Conservation (phyloP, 2,329 filamentous ascomycete genomes). For the Pseudodiploospora longispora region DNA sequence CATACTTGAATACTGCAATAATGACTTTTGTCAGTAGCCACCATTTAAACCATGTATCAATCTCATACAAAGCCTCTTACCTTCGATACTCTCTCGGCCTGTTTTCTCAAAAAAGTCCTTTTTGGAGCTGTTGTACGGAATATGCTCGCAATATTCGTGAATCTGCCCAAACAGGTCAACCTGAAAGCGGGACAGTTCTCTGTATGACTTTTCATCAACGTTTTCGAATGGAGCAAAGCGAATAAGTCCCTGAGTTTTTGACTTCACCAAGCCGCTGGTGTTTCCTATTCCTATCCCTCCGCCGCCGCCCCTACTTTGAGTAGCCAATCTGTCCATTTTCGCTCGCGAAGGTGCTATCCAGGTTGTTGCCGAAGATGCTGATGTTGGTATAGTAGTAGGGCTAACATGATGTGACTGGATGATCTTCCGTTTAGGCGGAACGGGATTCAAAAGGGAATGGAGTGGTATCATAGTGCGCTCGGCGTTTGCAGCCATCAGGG, state of each 20-base stretch:
- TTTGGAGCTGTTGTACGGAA: slow-evolving; percentile 92
- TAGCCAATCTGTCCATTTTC: no score
- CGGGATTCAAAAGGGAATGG: slow-evolving; percentile 58
- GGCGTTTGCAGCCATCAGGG: slow-evolving; percentile 12
- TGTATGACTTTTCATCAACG: slow-evolving; percentile 46
- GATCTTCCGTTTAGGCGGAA: slow-evolving; percentile 34
- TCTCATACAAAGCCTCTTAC: slow-evolving; percentile 46
- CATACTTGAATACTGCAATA: slow-evolving; percentile 69
- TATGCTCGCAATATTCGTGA: slow-evolving; percentile 58
- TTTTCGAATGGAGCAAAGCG: slow-evolving; percentile 69
- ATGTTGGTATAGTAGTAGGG: slow-evolving; percentile 14
- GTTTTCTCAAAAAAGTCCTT: slow-evolving; percentile 83
- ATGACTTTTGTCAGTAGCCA: background rate
- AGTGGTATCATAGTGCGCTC: slow-evolving; percentile 51
- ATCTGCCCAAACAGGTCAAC: slow-evolving; percentile 60
- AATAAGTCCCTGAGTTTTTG: slow-evolving; percentile 56
- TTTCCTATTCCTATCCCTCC: slow-evolving; percentile 31
- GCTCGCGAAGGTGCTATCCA: background rate
- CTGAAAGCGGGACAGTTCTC: slow-evolving; percentile 54
- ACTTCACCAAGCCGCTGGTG: slow-evolving; percentile 38
- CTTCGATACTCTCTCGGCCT: slow-evolving; percentile 79
- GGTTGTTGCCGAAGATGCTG: slow-evolving; percentile 17
- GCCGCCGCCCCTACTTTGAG: background rate
- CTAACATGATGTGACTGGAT: slow-evolving; percentile 28
- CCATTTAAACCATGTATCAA: background rate